Percentiles rank a stretch among this genome's conserved stretches.
These are phyloP conservation scores for Penicillium cinerascens DNA, from an alignment of 495 filamentous ascomycete genomes.

Conservation along the genomic window DNA sequence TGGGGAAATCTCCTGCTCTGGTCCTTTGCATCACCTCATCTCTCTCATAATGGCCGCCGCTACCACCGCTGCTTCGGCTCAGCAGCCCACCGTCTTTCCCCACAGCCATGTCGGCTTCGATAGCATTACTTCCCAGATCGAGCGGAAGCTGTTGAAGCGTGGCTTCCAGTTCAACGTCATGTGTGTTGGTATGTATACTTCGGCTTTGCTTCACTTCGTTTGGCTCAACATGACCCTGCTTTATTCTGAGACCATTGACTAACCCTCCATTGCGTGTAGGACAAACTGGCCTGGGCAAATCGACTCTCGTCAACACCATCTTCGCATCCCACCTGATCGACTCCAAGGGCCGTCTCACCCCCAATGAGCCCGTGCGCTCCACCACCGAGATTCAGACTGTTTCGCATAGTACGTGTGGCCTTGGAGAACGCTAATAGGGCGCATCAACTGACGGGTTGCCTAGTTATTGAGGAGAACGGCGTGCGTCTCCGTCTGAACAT, in stretches of 20 bases:
- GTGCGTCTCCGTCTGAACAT: conserved; percentile 76
- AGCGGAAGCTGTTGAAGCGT: conserved; percentile 98
- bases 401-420: conserved; percentile 67
- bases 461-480: conserved; percentile 95
- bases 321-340: conserved; percentile 99
- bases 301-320: conserved; percentile 99
- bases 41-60: conserved; percentile 49
- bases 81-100: conserved; percentile 69
- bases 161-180: conserved; percentile 99
- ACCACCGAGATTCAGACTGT: conserved; percentile 98
- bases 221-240: not conserved
- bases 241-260: conserved; percentile 5
- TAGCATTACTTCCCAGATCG: conserved; percentile 97
- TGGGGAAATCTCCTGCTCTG: conserved; percentile 17
- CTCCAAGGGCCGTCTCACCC: conserved; percentile 89
- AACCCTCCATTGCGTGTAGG: conserved; percentile 49
- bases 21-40: conserved; percentile 17
- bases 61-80: conserved; percentile 44
- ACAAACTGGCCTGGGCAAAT: conserved; percentile 98
- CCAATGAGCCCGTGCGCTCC: conserved; percentile 86
- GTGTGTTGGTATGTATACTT: conserved; percentile 81
- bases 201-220: not conserved
- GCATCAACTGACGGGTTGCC: conserved; percentile 17
- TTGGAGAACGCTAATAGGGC: not conserved
- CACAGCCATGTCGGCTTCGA: conserved; percentile 98